These are phyloP conservation scores for Daldinia vernicosa DNA, from an alignment of 495 filamentous ascomycete genomes.

Conservation along the genomic window DNA sequence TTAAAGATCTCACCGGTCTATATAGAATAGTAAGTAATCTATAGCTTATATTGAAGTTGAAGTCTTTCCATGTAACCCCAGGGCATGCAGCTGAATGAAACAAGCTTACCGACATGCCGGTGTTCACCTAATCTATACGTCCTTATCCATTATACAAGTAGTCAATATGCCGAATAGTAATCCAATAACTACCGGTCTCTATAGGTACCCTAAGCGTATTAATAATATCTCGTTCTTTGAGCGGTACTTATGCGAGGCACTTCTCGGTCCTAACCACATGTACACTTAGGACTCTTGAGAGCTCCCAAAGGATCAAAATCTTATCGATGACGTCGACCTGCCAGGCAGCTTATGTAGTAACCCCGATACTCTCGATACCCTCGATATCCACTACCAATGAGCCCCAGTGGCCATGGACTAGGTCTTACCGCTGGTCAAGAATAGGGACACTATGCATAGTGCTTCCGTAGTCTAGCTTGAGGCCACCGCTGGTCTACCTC, in stretches of 20 bases:
- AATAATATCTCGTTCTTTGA: neutral
- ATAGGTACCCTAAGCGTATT: neutral
- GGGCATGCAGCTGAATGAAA: neutral
- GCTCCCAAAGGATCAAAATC: slow-evolving; percentile 60
- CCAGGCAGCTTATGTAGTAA: slow-evolving; percentile 66
- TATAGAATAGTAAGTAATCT: neutral
- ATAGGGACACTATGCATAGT: neutral
- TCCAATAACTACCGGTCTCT: neutral
- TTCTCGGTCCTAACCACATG: neutral
- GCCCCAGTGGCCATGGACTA: too few species aligned
- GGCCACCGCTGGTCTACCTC: too few species aligned
- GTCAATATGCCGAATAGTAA: neutral
- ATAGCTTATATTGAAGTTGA: neutral
- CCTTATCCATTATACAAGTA: neutral
- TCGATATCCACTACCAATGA: slow-evolving; percentile 68
- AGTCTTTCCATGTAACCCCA: neutral
- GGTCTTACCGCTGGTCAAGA: neutral
- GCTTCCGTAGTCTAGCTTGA: too few species aligned
- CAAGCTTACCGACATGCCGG: neutral
- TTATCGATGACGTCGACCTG: slow-evolving; percentile 52
- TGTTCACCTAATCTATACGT: neutral
- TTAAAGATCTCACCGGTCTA: neutral
- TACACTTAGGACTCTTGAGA: slow-evolving; percentile 63
- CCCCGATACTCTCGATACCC: slow-evolving; percentile 72
- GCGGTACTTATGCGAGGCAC: neutral